A percentile compares a stretch with the other conserved stretches of the same genome.
phyloP scores from a whole-genome alignment of 192 early-diverging fungal genomes.

The Entophlyctis luteolus region DNA sequence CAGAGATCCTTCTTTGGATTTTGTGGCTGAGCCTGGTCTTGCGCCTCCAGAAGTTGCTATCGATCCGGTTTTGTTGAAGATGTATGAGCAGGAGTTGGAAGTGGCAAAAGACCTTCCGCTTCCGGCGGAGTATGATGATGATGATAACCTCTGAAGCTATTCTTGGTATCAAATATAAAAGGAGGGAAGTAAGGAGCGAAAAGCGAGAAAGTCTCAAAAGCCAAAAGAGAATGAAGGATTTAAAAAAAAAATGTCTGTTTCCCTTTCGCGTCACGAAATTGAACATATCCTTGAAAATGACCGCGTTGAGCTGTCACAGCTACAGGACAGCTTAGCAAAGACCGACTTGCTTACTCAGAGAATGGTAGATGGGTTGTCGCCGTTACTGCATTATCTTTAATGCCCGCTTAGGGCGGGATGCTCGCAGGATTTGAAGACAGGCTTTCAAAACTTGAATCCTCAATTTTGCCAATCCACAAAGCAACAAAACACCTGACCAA shows the following conservation, averaged over 20 bases:
- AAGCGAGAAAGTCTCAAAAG: too few species aligned
- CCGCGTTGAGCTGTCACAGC: constrained; percentile 43
- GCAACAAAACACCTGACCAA: constrained; percentile 70
- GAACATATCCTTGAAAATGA: constrained; percentile 45
- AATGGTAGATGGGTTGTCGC: constrained; percentile 36
- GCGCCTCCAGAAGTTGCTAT: constrained; percentile 89
- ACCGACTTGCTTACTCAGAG: constrained; percentile 46
- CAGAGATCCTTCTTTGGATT: constrained; percentile 89
- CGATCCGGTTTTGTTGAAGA: constrained; percentile 69
- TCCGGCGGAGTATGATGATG: constrained; percentile 69
- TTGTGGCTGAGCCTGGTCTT: constrained; percentile 96
- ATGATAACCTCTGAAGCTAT: constrained; percentile 25
- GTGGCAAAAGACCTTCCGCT: constrained; percentile 80
- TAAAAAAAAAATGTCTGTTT: neutral
- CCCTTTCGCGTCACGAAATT: constrained; percentile 19
- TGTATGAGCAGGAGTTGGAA: constrained; percentile 77
- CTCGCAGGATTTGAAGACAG: constrained; percentile 72
- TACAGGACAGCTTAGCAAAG: constrained; percentile 51
- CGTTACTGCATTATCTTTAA: neutral
- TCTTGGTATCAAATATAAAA: too few species aligned
- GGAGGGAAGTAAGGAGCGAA: too few species aligned
- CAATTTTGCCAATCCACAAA: constrained; percentile 76
- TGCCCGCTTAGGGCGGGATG: constrained; percentile 53
- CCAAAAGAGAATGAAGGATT: too few species aligned
- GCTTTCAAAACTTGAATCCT: constrained; percentile 65